Evolutionary conservation across 495 filamentous ascomycete species (phyloP), one percentile per base, ranked within the genome.

Genomic region (Parachaetomium inaequale): DNA sequence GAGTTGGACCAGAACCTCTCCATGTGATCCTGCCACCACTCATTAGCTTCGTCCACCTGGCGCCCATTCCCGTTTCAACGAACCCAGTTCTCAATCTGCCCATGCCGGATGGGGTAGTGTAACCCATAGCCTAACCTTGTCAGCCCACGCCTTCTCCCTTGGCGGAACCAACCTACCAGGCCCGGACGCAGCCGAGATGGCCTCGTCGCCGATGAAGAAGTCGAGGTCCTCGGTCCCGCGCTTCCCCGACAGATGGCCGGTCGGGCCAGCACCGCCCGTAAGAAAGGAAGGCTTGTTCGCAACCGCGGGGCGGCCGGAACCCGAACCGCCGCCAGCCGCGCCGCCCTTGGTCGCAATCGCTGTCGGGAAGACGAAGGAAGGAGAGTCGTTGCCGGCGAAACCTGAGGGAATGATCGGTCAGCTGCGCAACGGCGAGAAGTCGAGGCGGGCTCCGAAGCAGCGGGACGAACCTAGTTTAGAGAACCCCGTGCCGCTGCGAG

Each of bases 1-100:
- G 95, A 98, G 78, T 96, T 97, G 51, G 95, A 97, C 94, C 94
- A 98, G 75, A 96, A 98, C 56, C 94, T 86, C 72, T 98, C 94
- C 94, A 98, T 98, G 66, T 95, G 88, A 74, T 98, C 94, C 88
- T 92, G 59, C 32, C 43, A 45, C 31, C 32, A 23, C 32, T n/a
- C 25, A 62, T 76, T 58, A 77, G 65, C 62, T 53, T 42, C 36
- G 17, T 47, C 45, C 49, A 28, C 7, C 29, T n/a, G 15, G 12
- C 26, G 15, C 14, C 25, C 19, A 14, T 28, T 45, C n/a, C 17
- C 15, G 38, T 7, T 34, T 57, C 36, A 59, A 62, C 77, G 43
- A 76, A 92, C 88, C 94, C 94, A 98, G 72, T 98, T 96, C 77
- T 98, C 94, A 69, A 98, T 88, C 78, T 98, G 95, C 56, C 94